phyloP scores from a whole-genome alignment of 371 early-diverging fungal species.

The Modicella reniformis region DNA sequence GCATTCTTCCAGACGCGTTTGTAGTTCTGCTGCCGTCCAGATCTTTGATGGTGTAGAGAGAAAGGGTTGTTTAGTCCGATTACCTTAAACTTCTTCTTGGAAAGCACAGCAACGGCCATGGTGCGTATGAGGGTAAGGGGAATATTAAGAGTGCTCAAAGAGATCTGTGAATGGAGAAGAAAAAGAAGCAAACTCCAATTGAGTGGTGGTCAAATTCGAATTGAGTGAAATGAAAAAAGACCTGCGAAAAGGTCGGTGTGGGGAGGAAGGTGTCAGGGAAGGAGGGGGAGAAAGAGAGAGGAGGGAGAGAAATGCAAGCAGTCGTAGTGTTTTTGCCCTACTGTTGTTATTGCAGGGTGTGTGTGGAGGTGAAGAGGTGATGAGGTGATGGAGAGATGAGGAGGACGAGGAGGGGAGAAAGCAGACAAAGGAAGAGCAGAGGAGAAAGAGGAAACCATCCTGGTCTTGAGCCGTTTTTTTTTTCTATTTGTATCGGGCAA shows the following conservation, averaged over 20 bases:
- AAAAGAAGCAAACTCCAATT: background rate
- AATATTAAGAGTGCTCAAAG: too few species aligned
- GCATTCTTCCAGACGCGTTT: too few species aligned
- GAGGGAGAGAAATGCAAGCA: background rate
- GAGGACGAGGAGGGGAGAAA: background rate
- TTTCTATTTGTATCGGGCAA: too few species aligned
- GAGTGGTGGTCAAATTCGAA: background rate
- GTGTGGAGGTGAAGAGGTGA: too few species aligned
- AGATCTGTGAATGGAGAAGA: too few species aligned
- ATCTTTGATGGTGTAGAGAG: too few species aligned
- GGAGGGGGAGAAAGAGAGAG: background rate
- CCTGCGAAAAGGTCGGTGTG: conserved; percentile 1
- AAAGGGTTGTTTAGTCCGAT: background rate
- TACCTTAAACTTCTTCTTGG: conserved; percentile 49
- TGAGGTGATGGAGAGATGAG: too few species aligned
- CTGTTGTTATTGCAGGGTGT: too few species aligned
- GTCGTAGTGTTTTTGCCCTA: too few species aligned
- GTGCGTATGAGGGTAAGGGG: background rate
- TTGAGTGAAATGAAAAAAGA: too few species aligned
- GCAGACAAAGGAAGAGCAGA: background rate
- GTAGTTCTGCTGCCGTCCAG: too few species aligned
- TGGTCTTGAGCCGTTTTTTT: background rate
- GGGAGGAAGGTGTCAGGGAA: conserved; percentile 2
- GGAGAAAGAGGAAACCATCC: background rate
- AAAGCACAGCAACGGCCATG: conserved; percentile 44